Evolutionary conservation across 176 grass and related monocot species (phyloP).

Genomic region (Aegilops bicornis): DNA sequence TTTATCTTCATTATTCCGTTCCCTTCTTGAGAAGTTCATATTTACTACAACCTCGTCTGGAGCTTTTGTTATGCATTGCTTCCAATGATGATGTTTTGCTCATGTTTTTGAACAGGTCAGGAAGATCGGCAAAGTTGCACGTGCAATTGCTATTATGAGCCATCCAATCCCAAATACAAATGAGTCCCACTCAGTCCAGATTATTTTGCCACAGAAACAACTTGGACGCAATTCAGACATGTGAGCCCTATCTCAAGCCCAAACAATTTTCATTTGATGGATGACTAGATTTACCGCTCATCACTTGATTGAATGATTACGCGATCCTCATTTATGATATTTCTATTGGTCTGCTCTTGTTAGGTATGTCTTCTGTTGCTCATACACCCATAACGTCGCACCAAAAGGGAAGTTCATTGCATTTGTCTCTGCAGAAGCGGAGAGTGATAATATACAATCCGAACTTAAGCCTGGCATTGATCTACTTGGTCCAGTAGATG

Average conservation of each 20-base stretch:
- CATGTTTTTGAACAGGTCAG: constrained; percentile 61
- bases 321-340: constrained; percentile 17
- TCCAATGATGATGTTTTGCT: neutral
- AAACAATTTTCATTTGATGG: neutral
- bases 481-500: constrained; percentile 82
- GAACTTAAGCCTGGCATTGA: constrained; percentile 82
- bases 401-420: constrained; percentile 94
- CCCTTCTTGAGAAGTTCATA: constrained; percentile 25
- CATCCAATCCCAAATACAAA: constrained; percentile 80
- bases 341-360: constrained; percentile 30
- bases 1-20: neutral
- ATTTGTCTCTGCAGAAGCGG: constrained; percentile 83
- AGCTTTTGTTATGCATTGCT: neutral
- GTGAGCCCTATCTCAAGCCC: constrained; percentile 44
- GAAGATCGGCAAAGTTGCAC: constrained; percentile 80
- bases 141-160: constrained; percentile 94
- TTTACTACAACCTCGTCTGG: neutral
- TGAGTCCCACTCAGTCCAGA: constrained; percentile 85
- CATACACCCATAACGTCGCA: constrained; percentile 89
- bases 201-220: constrained; percentile 96
- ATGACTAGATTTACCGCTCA: constrained; percentile 2
- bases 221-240: constrained; percentile 92
- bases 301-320: constrained; percentile 16
- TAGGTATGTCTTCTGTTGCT: constrained; percentile 97
- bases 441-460: constrained; percentile 61